These are phyloP conservation scores for Colletotrichum graminicola DNA, from an alignment of 2,329 filamentous ascomycete species.

Conservation along the genomic window DNA sequence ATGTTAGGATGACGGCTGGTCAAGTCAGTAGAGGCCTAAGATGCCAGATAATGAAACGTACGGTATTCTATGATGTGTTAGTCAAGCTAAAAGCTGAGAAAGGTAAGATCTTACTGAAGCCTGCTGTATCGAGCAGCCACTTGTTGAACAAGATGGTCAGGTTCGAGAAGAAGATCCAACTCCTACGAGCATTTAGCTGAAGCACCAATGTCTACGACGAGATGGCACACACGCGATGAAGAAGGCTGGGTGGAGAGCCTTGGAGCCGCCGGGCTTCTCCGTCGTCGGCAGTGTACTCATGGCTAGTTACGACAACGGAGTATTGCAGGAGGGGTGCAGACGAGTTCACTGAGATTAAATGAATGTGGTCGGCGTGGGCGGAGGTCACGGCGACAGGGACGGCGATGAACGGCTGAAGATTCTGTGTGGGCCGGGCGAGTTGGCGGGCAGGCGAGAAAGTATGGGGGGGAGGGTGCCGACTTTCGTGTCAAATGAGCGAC, in stretches of 20 bases:
- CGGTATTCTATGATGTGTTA: conserved; percentile 56
- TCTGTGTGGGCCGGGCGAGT: conserved; percentile 25
- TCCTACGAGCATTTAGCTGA: conserved; percentile 52
- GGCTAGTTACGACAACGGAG: conserved; percentile 1
- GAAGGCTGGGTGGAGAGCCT: conserved; percentile 45
- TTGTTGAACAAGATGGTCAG: conserved; percentile 93
- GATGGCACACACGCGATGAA: conserved; percentile 51
- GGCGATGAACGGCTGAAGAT: conserved; percentile 29
- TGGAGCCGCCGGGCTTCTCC: conserved; percentile 44
- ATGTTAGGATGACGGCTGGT: conserved; percentile 69
- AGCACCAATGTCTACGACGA: background rate
- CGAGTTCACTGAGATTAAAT: conserved; percentile 11
- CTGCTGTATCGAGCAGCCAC: conserved; percentile 81
- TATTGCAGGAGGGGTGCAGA: background rate
- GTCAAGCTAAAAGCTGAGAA: conserved; percentile 2
- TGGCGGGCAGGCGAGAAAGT: conserved; percentile 4
- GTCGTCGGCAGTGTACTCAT: conserved; percentile 42
- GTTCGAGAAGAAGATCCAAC: conserved; percentile 89
- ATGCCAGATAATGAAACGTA: conserved; percentile 48
- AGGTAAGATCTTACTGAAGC: conserved; percentile 73
- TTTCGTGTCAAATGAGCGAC: conserved; percentile 19
- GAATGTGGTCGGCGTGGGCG: conserved; percentile 23
- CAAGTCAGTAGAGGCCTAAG: conserved; percentile 22
- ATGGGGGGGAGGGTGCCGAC: background rate
- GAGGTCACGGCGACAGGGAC: conserved; percentile 36